These are phyloP conservation scores for Aspergillus leporis DNA, from an alignment of 495 filamentous ascomycete species.

Conservation along the genomic window DNA sequence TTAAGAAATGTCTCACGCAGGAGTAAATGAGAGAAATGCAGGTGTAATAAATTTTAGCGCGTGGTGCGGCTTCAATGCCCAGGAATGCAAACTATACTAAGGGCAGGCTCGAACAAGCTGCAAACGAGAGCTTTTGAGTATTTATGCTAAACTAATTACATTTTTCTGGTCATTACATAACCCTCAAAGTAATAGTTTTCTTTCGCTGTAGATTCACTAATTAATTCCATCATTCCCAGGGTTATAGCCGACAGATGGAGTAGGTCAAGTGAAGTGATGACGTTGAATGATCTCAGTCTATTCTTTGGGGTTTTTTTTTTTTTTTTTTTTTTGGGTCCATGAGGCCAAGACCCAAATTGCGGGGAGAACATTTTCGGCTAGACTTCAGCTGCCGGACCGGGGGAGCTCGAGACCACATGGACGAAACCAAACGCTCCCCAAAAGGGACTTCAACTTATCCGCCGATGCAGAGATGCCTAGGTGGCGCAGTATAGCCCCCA, in stretches of 20 bases:
- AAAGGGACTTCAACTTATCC: neutral
- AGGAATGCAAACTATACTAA: neutral
- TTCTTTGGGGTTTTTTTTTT: neutral
- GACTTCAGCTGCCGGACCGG: constrained; percentile 17
- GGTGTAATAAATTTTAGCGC: constrained; percentile 2
- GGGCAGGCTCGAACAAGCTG: constrained; percentile 9
- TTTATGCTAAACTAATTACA: constrained; percentile 8
- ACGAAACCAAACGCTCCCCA: neutral
- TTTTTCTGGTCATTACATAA: constrained; percentile 17
- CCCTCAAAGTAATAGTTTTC: constrained; percentile 1
- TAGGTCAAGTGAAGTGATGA: constrained; percentile 17
- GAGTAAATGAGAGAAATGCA: constrained; percentile 3
- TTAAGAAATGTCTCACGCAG: constrained; percentile 21
- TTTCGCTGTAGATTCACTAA: neutral
- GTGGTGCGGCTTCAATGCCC: neutral
- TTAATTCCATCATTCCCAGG: neutral
- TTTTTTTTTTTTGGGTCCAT: neutral
- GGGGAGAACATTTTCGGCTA: constrained; percentile 24
- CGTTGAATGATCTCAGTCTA: constrained; percentile 23
- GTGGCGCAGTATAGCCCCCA: constrained; percentile 1
- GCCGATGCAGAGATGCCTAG: neutral
- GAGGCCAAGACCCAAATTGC: constrained; percentile 22
- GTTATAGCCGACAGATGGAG: constrained; percentile 20
- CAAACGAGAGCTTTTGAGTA: constrained; percentile 8
- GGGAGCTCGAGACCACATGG: constrained; percentile 12